Conservation (phyloP, 805 yeast species). For the Pichia occidentalis region DNA sequence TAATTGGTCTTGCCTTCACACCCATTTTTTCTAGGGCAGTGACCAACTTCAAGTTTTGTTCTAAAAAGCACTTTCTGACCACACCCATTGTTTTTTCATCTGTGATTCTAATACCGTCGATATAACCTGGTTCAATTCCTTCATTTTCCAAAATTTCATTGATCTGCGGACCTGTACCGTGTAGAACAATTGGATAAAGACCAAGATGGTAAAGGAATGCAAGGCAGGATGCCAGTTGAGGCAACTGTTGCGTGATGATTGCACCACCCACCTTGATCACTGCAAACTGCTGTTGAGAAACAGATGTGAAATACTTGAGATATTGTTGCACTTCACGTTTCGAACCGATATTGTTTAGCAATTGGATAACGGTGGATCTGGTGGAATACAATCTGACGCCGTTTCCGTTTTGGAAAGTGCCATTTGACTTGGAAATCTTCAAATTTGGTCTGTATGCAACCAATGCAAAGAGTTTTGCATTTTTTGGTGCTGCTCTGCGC, state of each 20-base stretch:
- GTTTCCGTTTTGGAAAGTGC: not conserved
- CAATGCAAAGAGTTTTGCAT: constrained; percentile 6
- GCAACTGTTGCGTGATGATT: constrained; percentile 88
- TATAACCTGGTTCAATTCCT: constrained; percentile 93
- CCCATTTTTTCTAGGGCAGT: constrained; percentile 96
- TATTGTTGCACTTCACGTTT: constrained; percentile 98
- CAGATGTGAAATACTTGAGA: constrained; percentile 92
- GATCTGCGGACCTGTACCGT: constrained; percentile 99
- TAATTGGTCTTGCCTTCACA: constrained; percentile 96
- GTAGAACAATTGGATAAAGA: constrained; percentile 90
- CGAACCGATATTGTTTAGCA: constrained; percentile 92
- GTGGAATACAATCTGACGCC: constrained; percentile 47
- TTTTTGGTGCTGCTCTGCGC: constrained; percentile 1
- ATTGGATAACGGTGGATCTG: constrained; percentile 91
- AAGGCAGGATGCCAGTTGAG: constrained; percentile 89
- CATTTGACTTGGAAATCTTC: not conserved
- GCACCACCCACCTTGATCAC: constrained; percentile 99
- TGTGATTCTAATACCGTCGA: constrained; percentile 95
- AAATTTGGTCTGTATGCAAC: constrained; percentile 8
- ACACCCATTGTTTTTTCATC: constrained; percentile 93
- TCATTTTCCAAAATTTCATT: constrained; percentile 87
- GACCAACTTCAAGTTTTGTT: constrained; percentile 90
- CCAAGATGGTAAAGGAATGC: constrained; percentile 98
- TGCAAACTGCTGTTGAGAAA: constrained; percentile 94
- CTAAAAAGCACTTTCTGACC: constrained; percentile 90